Base-by-base conservation (phyloP, 345 rosid genomes). In the Ceriops zippeliana region DNA sequence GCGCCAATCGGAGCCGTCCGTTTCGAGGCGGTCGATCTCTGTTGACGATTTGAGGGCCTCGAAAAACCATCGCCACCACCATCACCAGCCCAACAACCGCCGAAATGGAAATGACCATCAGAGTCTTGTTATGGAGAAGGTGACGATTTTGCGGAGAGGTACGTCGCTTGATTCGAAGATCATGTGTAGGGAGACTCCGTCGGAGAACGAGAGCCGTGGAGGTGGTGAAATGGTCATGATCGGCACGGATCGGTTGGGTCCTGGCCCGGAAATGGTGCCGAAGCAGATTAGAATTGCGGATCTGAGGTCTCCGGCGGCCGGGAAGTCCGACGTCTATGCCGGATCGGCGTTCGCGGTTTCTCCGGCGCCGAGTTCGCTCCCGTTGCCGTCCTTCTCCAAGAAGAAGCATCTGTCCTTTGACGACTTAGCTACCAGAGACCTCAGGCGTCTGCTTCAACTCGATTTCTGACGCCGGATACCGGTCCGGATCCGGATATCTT, bases 311-410 rank as follows among this genome's bases (percentile, higher is more conserved):
- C 77, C 85, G 64, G 68, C 69, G 21, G 19, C 74, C 10, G 66
- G 61, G 0, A 78, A 78, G 69, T 67, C 58, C 28, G 83, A 80
- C 62, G 37, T 82, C 59, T 91, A 91, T 57, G 88, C 88, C 27
- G 90, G 87, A 37, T 78, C 86, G 57, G 88, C 84, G 22, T 84
- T 80, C 56, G 72, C 78, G 4, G 77, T 84, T 13, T 86, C 88
- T n/a, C 88, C 90, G 35, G 85, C 74, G 52, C 92, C 92, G 30
- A 86, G 86, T 64, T 79, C 85, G 34, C 83, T 84, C 15, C 92
- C 89, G 32, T 58, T 87, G 37, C 92, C 89, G 24, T 82, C 88
- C 1, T 87, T 87, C 74, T 78, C 81, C 52, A 83, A 70, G 83
- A 79, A 78, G 66, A 80, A 77, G 69, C 80, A 67, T 26, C 66